These are phyloP conservation scores for Ormosia semicastrata DNA, from an alignment of 306 rosid genomes.

Conservation along the genomic window DNA sequence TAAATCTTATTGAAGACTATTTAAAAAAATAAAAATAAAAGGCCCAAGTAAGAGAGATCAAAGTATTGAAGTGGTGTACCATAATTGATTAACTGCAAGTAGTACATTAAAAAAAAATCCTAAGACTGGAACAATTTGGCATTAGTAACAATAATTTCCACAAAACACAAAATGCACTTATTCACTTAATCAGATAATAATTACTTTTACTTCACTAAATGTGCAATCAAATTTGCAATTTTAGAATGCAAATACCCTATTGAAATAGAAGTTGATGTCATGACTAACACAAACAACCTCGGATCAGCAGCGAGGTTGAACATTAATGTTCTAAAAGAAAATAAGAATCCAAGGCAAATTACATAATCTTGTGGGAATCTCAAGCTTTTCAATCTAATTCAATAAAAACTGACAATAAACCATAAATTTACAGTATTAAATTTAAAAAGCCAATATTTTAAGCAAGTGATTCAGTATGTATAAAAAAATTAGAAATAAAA, in stretches of 20 bases:
- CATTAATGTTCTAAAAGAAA: neutral
- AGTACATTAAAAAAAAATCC: neutral
- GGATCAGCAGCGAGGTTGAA: neutral
- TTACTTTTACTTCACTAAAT: neutral
- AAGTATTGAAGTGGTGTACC: neutral
- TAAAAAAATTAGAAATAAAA: neutral
- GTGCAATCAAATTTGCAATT: neutral
- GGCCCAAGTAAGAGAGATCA: neutral
- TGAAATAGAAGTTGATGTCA: slow-evolving; percentile 5
- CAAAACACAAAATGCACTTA: neutral
- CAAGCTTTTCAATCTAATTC: neutral
- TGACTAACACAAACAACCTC: neutral
- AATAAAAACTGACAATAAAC: neutral
- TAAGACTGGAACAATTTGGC: neutral
- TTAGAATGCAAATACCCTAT: neutral
- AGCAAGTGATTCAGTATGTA: neutral
- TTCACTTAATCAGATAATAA: neutral
- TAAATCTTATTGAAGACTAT: no score
- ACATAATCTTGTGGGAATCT: neutral
- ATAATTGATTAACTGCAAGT: neutral
- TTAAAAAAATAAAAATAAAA: no score
- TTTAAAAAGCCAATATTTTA: neutral
- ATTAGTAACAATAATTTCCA: neutral
- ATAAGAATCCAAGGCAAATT: neutral
- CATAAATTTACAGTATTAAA: neutral